phyloP scores from a whole-genome alignment of 345 rosid genomes.

The Raphanus sativus region DNA sequence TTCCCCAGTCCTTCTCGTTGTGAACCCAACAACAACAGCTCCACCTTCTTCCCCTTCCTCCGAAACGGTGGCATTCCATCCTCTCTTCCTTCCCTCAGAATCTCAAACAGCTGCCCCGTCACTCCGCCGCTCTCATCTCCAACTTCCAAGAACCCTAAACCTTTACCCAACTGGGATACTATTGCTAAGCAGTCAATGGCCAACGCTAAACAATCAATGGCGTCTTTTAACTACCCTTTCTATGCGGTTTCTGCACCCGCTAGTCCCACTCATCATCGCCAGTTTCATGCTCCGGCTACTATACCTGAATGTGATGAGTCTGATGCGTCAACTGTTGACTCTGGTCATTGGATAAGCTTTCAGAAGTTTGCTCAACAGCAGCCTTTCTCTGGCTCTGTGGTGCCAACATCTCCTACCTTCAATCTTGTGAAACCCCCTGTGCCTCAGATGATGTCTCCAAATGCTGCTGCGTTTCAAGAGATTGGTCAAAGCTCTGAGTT shows the following conservation, averaged over 20 bases:
- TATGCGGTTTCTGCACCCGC: slow-evolving; percentile 93
- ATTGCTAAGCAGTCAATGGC: slow-evolving; percentile 79
- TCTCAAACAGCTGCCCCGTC: slow-evolving; percentile 93
- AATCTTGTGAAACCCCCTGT: slow-evolving; percentile 70
- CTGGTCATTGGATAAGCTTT: slow-evolving; percentile 96
- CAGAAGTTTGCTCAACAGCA: slow-evolving; percentile 66
- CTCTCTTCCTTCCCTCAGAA: slow-evolving; percentile 87
- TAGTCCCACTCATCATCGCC: slow-evolving; percentile 94
- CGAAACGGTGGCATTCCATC: slow-evolving; percentile 61
- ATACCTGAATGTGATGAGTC: slow-evolving; percentile 96
- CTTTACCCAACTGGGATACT: slow-evolving; percentile 80
- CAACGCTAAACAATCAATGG: slow-evolving; percentile 52
- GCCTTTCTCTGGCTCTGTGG: slow-evolving; percentile 40
- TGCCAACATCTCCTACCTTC: slow-evolving; percentile 88
- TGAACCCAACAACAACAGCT: slow-evolving; percentile 38
- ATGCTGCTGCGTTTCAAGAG: slow-evolving; percentile 47
- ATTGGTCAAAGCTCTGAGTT: slow-evolving; percentile 68
- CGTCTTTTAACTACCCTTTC: slow-evolving; percentile 75
- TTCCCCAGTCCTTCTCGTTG: slow-evolving; percentile 79
- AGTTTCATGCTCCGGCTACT: slow-evolving; percentile 74
- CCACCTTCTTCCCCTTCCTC: slow-evolving; percentile 62
- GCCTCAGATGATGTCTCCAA: slow-evolving; percentile 44
- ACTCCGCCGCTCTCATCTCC: slow-evolving; percentile 94
- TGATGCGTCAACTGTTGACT: slow-evolving; percentile 86
- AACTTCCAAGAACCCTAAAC: slow-evolving; percentile 69